Evolutionary conservation across 805 yeast species (phyloP), one percentile per base, ranked within the genome.

Genomic region (Metschnikowia picachoensis): DNA sequence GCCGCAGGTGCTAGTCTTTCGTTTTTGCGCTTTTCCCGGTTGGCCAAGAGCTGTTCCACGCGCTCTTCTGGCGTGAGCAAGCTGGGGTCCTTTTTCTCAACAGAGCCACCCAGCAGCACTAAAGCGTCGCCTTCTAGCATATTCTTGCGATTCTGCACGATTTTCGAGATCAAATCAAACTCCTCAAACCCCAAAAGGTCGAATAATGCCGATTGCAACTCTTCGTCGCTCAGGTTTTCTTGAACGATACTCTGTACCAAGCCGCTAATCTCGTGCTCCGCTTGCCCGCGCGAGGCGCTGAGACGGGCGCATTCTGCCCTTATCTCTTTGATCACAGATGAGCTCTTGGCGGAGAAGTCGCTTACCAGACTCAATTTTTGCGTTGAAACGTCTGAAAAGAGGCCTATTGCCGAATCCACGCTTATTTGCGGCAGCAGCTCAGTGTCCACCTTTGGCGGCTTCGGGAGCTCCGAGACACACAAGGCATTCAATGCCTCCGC

Each of bases 111-210:
- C 56, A 15, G 52, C 57, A 35, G 50, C 52, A 50, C 40, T 37
- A 33, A 54, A 6, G 28, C 13, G 41, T 47, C 20, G 53, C 48
- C 47, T 44, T 14, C 31, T 17, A 29, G 40, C 33, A 44, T 39
- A 5, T 28, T n/a, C 37, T 42, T 44, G 14, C 73, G 77, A 41
- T 78, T 65, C 42, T 76, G 76, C 4, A 88, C 62, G 11, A 89
- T 65, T 37, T 73, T 76, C 1, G 89, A 75, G 9, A 91, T 86
- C 41, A 91, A 65, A 44, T 89, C 97, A 50, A 94, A 76, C 59
- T 88, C 86, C 25, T 89, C 96, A 55, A 82, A 85, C 0, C 99
- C 99, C 1, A 94, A 63, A 8, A 87, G 72, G 61, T 90, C 97
- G 49, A 88, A 81, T 35, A 94, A 66, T 7, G 79, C 68, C 6